A percentile compares a stretch with the other conserved stretches of the same genome.
phyloP scores from a whole-genome alignment of 176 grass and related monocot genomes.

The Olyra latifolia region DNA sequence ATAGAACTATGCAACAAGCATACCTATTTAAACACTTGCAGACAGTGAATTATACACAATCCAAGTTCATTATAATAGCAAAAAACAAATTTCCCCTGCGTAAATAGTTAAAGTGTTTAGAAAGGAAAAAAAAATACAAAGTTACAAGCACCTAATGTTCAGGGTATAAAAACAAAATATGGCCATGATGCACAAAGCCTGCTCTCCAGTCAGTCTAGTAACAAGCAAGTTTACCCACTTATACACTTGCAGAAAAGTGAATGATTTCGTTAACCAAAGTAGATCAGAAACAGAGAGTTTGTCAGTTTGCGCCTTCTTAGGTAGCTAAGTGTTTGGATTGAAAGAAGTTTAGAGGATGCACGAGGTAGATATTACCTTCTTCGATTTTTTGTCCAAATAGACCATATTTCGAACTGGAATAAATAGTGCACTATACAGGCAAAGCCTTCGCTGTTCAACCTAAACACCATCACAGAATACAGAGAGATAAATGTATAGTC shows the following conservation, averaged over 20 bases:
- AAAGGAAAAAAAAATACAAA: background rate
- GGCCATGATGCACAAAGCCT: background rate
- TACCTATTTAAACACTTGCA: background rate
- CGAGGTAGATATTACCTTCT: constrained; percentile 50
- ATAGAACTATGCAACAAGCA: background rate
- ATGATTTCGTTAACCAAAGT: constrained; percentile 9
- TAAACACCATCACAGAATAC: constrained; percentile 41
- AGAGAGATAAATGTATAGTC: background rate
- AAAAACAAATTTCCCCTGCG: background rate
- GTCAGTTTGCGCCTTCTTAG: background rate
- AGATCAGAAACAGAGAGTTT: background rate
- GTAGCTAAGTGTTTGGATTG: background rate
- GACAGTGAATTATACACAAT: background rate
- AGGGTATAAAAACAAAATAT: background rate
- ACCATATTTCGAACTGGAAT: constrained; percentile 56
- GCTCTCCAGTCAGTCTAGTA: constrained; percentile 15
- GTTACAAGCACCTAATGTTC: background rate
- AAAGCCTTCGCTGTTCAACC: constrained; percentile 88
- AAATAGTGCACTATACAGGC: constrained; percentile 71
- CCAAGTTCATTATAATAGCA: background rate
- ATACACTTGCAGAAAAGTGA: background rate
- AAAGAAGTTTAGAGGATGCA: constrained; percentile 25
- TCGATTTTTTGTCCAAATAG: constrained; percentile 83
- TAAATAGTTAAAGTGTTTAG: background rate
- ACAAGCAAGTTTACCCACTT: background rate